phyloP scores from a whole-genome alignment of 805 yeast genomes.

The Wickerhamiella domercqiae region DNA sequence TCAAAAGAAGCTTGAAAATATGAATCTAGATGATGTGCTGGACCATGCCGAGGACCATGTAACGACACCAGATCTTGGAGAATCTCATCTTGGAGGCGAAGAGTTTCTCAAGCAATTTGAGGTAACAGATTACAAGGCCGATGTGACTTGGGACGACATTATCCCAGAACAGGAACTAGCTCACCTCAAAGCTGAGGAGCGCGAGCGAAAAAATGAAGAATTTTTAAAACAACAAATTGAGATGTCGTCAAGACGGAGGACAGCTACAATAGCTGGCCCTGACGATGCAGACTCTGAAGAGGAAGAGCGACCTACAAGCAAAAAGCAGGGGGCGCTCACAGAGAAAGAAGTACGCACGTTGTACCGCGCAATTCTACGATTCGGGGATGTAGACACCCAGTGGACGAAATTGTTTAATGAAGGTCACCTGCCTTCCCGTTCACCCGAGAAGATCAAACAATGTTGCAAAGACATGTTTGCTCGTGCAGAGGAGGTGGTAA shows the following conservation, averaged over 20 bases:
- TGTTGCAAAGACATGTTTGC: slow-evolving; percentile 59
- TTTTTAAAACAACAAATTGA: slow-evolving; percentile 80
- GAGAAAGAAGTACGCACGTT: slow-evolving; percentile 80
- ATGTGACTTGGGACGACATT: slow-evolving; percentile 97
- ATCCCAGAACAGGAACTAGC: slow-evolving; percentile 88
- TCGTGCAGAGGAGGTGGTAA: slow-evolving; percentile 44
- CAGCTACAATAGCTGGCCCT: slow-evolving; percentile 59
- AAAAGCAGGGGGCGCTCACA: slow-evolving; percentile 40
- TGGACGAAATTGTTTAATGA: slow-evolving; percentile 84
- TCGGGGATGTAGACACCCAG: slow-evolving; percentile 56
- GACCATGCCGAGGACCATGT: slow-evolving; percentile 95
- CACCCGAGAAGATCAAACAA: slow-evolving; percentile 60
- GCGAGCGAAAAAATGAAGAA: slow-evolving; percentile 70
- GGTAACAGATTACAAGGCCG: slow-evolving; percentile 96
- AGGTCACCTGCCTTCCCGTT: slow-evolving; percentile 73
- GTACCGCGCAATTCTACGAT: slow-evolving; percentile 64
- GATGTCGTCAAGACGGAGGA: slow-evolving; percentile 67
- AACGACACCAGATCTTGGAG: slow-evolving; percentile 92
- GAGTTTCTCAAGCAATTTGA: slow-evolving; percentile 94
- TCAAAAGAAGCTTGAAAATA: slow-evolving; percentile 86
- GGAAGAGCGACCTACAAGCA: slow-evolving; percentile 16
- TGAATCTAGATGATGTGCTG: slow-evolving; percentile 89
- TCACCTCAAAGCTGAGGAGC: slow-evolving; percentile 81
- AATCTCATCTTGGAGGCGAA: slow-evolving; percentile 95
- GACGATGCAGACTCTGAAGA: slow-evolving; percentile 22